A percentile compares a stretch with the other conserved stretches of the same genome.
These are phyloP conservation scores for Nicotiana attenuata DNA, from an alignment of 257 asterid species.

Conservation along the genomic window DNA sequence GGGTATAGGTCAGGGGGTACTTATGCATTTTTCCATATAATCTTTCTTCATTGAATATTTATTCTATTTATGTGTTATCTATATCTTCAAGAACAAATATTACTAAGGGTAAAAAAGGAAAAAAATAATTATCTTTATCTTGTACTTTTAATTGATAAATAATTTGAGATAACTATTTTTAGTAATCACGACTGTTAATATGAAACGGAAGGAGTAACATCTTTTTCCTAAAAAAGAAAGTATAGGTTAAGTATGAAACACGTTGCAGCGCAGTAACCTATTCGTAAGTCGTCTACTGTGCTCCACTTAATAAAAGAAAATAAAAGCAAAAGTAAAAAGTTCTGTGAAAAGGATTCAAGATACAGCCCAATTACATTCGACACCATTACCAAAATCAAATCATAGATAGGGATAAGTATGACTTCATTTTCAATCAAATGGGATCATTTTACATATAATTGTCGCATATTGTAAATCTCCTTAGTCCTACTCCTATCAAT, in stretches of 20 bases:
- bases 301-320: background rate
- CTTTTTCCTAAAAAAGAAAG: background rate
- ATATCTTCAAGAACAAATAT: too few species aligned
- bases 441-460: background rate
- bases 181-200: too few species aligned
- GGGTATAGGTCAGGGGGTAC: too few species aligned
- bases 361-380: background rate
- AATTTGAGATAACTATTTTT: too few species aligned
- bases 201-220: background rate
- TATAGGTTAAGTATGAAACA: background rate
- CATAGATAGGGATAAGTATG: background rate
- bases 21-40: too few species aligned
- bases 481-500: background rate
- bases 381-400: background rate
- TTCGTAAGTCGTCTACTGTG: background rate
- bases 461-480: background rate
- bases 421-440: constrained; percentile 3
- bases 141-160: too few species aligned
- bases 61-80: too few species aligned
- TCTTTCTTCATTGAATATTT: too few species aligned
- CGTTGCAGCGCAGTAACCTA: background rate
- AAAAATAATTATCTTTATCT: too few species aligned
- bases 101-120: too few species aligned
- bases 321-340: background rate
- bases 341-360: background rate